Percentiles rank a stretch among this genome's conserved stretches.
phyloP scores from a whole-genome alignment of 163 green algal genomes.

The Scenedesmus sp. region DNA sequence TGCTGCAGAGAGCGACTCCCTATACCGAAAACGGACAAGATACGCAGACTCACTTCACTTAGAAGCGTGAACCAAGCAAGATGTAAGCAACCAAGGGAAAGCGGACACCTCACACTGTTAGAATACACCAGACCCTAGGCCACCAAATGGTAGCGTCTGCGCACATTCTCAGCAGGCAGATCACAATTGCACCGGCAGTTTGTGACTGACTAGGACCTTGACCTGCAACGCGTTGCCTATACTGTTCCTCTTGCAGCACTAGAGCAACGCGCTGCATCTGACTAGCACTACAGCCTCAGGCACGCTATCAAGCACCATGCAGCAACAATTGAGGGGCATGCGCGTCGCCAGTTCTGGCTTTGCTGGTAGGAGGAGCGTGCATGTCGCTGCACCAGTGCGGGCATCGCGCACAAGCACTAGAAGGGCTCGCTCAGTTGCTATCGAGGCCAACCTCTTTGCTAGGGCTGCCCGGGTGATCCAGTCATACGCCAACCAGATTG shows the following conservation, averaged over 20 bases:
- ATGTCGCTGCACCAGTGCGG: background rate
- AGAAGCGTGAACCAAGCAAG: background rate
- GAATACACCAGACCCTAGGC: background rate
- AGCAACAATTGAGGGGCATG: conserved; percentile 1
- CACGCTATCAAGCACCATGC: background rate
- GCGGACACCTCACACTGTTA: background rate
- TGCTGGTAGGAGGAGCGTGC: background rate
- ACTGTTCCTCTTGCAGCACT: background rate
- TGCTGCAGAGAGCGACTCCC: background rate
- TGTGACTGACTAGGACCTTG: background rate
- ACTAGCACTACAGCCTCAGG: background rate
- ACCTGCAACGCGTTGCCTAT: background rate
- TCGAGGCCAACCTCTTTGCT: conserved; percentile 93
- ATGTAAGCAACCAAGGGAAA: background rate
- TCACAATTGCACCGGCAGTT: background rate
- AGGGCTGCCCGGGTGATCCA: conserved; percentile 86
- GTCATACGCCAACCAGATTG: conserved; percentile 91
- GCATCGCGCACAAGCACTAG: background rate
- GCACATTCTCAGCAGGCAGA: background rate
- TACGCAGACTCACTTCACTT: too few species aligned
- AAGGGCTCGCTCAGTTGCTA: conserved; percentile 54
- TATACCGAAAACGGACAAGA: background rate
- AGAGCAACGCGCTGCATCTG: conserved; percentile 17
- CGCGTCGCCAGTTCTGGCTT: background rate
- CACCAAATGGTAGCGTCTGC: conserved; percentile 7